Conservation (phyloP, 108 stramenopile species). For the Mayamaea pseudoterrestris region DNA sequence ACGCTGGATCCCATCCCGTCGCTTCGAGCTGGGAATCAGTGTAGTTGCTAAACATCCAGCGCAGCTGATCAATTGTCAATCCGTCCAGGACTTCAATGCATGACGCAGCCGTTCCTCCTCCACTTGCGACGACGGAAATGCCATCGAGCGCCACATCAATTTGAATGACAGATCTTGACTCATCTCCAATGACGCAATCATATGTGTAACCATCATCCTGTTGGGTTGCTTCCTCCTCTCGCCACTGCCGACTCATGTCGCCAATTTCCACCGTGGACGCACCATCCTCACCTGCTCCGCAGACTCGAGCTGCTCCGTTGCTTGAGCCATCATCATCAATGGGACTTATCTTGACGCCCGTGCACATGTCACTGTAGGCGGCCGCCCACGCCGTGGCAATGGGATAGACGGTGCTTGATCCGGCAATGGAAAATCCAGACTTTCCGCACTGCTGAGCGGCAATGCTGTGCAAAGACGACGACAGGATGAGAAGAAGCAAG, state of each 20-base stretch:
- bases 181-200: slow-evolving; percentile 9
- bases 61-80: slow-evolving; percentile 20
- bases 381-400: not conserved
- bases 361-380: not conserved
- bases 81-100: slow-evolving; percentile 14
- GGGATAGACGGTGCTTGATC: not conserved
- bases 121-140: slow-evolving; percentile 1
- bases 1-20: not conserved
- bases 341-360: no score
- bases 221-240: not conserved
- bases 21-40: not conserved
- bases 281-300: not conserved
- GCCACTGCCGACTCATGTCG: slow-evolving; percentile 14
- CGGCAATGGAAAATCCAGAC: not conserved
- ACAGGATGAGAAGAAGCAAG: no score
- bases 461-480: no score
- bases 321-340: slow-evolving; percentile 14
- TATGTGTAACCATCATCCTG: not conserved
- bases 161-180: not conserved
- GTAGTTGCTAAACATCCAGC: slow-evolving; percentile 17
- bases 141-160: slow-evolving; percentile 15
- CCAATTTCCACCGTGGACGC: slow-evolving; percentile 13
- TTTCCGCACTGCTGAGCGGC: no score
- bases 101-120: slow-evolving; percentile 4
- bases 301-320: slow-evolving; percentile 13